These are phyloP conservation scores for Penicillium sp. DNA, from an alignment of 2,329 filamentous ascomycete species.

Conservation along the genomic window DNA sequence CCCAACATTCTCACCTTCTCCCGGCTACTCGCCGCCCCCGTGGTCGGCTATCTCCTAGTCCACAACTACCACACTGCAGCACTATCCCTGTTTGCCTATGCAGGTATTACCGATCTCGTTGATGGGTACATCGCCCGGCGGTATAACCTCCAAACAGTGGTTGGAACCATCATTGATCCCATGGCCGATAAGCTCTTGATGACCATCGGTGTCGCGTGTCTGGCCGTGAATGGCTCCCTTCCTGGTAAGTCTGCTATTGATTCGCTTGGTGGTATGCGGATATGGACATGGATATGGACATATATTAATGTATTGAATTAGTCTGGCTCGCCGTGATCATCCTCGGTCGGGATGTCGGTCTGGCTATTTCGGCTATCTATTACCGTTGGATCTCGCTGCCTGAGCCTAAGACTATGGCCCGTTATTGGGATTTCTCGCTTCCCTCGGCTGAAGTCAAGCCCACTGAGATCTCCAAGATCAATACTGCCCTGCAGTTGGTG, in stretches of 20 bases:
- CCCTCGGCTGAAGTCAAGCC: slow-evolving; percentile 52
- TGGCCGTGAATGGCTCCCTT: slow-evolving; percentile 78
- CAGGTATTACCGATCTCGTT: slow-evolving; percentile 84
- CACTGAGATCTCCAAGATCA: slow-evolving; percentile 59
- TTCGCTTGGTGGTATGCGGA: not conserved
- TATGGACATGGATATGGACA: not conserved
- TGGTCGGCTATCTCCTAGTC: slow-evolving; percentile 84
- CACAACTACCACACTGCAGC: slow-evolving; percentile 77
- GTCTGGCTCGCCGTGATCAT: slow-evolving; percentile 89
- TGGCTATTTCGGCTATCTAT: slow-evolving; percentile 85
- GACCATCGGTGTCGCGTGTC: slow-evolving; percentile 83
- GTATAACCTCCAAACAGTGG: slow-evolving; percentile 87
- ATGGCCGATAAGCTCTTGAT: slow-evolving; percentile 97
- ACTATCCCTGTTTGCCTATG: slow-evolving; percentile 84
- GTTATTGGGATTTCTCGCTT: slow-evolving; percentile 97
- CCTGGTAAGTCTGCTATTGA: slow-evolving; percentile 57
- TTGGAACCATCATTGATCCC: slow-evolving; percentile 90
- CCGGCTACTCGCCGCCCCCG: slow-evolving; percentile 75
- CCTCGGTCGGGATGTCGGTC: slow-evolving; percentile 78
- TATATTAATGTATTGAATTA: slow-evolving; percentile 31
- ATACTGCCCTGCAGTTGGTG: slow-evolving; percentile 86
- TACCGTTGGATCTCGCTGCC: slow-evolving; percentile 94
- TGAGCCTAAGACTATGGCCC: slow-evolving; percentile 81
- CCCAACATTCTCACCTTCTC: slow-evolving; percentile 90
- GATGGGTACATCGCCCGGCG: slow-evolving; percentile 90